These are phyloP conservation scores for Aspergillus indologenus DNA, from an alignment of 495 filamentous ascomycete species.

Conservation along the genomic window DNA sequence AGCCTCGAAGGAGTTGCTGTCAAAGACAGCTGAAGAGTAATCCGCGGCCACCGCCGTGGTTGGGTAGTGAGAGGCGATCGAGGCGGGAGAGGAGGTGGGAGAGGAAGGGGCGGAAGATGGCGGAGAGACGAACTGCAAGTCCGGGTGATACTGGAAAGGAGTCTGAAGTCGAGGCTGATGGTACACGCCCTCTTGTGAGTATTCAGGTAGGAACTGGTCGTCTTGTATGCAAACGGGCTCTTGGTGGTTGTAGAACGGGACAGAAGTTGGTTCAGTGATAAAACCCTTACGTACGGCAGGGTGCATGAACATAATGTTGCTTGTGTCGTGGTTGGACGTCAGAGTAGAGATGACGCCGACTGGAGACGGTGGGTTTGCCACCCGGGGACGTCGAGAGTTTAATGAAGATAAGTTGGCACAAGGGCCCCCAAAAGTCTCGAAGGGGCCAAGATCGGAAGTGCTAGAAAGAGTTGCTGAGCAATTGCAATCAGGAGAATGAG, in stretches of 20 bases:
- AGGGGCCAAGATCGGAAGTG: conserved; percentile 31
- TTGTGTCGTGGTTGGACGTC: conserved; percentile 22
- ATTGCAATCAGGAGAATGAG: conserved; percentile 9
- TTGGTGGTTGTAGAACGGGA: conserved; percentile 28
- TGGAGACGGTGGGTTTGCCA: conserved; percentile 31
- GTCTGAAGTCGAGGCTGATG: conserved; percentile 33
- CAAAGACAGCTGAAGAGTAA: conserved; percentile 26
- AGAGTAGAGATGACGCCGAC: conserved; percentile 30
- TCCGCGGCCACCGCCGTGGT: conserved; percentile 27
- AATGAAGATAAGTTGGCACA: conserved; percentile 26
- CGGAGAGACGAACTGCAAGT: conserved; percentile 38
- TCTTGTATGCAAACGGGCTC: conserved; percentile 47
- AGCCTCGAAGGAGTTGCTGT: conserved; percentile 40
- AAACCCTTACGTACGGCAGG: conserved; percentile 46
- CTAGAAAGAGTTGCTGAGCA: conserved; percentile 11
- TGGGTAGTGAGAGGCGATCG: conserved; percentile 36
- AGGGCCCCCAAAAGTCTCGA: conserved; percentile 18
- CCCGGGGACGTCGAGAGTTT: conserved; percentile 30
- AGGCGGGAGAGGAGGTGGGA: conserved; percentile 41
- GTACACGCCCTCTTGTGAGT: conserved; percentile 29
- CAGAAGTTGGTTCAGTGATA: conserved; percentile 40
- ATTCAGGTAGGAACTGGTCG: conserved; percentile 40
- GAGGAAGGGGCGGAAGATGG: conserved; percentile 43
- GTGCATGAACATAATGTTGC: conserved; percentile 46
- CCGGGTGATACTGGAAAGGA: conserved; percentile 37